Conservation (phyloP, 1,139 yeast species). For the Yamadazyma jaroonii region DNA sequence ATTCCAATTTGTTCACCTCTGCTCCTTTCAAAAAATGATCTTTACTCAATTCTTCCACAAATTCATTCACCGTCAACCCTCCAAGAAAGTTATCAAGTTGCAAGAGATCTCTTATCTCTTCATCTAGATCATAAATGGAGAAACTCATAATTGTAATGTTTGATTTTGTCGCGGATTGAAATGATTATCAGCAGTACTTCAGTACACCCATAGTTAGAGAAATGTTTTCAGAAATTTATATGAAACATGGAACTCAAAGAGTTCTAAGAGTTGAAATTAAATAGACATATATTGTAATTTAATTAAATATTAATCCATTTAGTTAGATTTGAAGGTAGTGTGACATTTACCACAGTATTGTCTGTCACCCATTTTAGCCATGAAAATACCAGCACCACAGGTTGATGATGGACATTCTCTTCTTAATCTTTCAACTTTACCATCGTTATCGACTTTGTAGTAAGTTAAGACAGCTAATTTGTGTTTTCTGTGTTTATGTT, state of each 20-base stretch:
- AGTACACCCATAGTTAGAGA: not conserved
- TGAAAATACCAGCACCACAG: slow-evolving; percentile 99
- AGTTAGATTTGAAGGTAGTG: slow-evolving; percentile 75
- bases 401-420: slow-evolving; percentile 93
- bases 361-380: slow-evolving; percentile 99
- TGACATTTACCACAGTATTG: slow-evolving; percentile 99
- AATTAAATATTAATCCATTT: slow-evolving; percentile 16
- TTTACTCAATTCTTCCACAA: slow-evolving; percentile 77
- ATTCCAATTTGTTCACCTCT: slow-evolving; percentile 52
- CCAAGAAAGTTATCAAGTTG: slow-evolving; percentile 70
- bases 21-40: slow-evolving; percentile 59
- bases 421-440: slow-evolving; percentile 98
- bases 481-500: slow-evolving; percentile 99
- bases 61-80: slow-evolving; percentile 71
- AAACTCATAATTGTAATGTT: slow-evolving; percentile 29
- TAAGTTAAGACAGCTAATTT: slow-evolving; percentile 98
- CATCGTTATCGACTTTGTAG: slow-evolving; percentile 99
- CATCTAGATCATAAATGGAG: slow-evolving; percentile 60
- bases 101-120: slow-evolving; percentile 64
- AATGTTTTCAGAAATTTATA: not conserved
- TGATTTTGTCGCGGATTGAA: slow-evolving; percentile 1
- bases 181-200: not conserved
- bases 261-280: not conserved
- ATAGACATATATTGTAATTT: slow-evolving; percentile 1
- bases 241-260: not conserved